Evolutionary conservation across 495 filamentous ascomycete genomes (phyloP).

Genomic region (Lasiosphaeriaceae sp.): DNA sequence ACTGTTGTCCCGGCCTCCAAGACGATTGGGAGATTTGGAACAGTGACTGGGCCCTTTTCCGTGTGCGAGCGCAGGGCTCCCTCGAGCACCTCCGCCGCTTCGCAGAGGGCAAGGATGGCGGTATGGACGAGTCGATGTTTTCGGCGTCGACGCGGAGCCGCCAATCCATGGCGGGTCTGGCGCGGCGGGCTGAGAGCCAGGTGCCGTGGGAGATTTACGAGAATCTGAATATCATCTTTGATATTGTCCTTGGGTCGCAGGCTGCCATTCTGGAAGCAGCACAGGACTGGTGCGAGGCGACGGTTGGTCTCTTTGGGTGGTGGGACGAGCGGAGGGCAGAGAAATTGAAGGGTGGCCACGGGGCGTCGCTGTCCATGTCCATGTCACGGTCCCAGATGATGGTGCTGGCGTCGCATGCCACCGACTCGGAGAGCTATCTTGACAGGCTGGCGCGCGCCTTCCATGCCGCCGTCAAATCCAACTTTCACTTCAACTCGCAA

Average conservation of each 20-base stretch:
- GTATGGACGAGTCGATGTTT: constrained; percentile 32
- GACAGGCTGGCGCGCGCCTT: constrained; percentile 49
- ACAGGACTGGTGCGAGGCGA: constrained; percentile 85
- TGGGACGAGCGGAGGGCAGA: constrained; percentile 73
- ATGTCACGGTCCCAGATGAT: constrained; percentile 42
- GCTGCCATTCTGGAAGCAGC: constrained; percentile 64
- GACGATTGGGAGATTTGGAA: constrained; percentile 73
- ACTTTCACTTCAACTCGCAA: constrained; percentile 67
- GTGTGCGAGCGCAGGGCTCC: constrained; percentile 62
- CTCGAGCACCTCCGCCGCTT: constrained; percentile 65
- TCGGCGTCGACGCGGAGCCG: constrained; percentile 30
- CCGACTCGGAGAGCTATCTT: constrained; percentile 36
- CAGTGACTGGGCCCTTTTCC: constrained; percentile 73
- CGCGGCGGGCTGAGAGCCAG: constrained; percentile 71
- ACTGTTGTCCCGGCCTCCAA: constrained; percentile 63
- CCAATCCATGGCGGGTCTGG: constrained; percentile 48
- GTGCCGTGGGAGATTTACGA: constrained; percentile 86
- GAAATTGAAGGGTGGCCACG: constrained; percentile 13
- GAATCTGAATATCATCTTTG: constrained; percentile 69
- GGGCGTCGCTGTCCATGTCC: neutral
- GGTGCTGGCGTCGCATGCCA: constrained; percentile 19
- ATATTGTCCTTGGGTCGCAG: constrained; percentile 65
- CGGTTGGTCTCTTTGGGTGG: constrained; percentile 75
- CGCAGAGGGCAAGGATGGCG: constrained; percentile 63
- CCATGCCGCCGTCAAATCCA: constrained; percentile 39